phyloP scores from a whole-genome alignment of 202 grass and related monocot species.

The Setaria italica region DNA sequence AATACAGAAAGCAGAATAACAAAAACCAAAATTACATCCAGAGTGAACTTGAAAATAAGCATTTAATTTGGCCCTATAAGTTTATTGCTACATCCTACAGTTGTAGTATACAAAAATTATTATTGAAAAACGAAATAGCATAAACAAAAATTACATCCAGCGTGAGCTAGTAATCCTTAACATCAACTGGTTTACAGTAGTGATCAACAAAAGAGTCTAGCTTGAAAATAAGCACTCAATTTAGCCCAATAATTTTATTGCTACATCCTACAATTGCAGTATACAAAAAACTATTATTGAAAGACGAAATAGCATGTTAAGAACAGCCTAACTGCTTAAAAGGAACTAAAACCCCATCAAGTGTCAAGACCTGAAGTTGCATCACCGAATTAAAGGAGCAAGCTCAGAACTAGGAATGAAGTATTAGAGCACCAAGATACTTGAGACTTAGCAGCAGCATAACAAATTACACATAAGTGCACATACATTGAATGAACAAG shows the following conservation, averaged over 20 bases:
- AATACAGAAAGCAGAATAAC: slow-evolving; percentile 20
- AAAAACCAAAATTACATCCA: slow-evolving; percentile 29
- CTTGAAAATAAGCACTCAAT: neutral
- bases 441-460: slow-evolving; percentile 21
- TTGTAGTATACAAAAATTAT: slow-evolving; percentile 4
- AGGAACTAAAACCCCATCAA: slow-evolving; percentile 27
- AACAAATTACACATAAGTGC: slow-evolving; percentile 38
- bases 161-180: slow-evolving; percentile 5
- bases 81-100: neutral
- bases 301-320: neutral
- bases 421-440: neutral
- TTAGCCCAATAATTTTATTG: neutral
- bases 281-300: slow-evolving; percentile 13
- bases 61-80: neutral
- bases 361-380: slow-evolving; percentile 6
- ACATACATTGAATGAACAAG: slow-evolving; percentile 23
- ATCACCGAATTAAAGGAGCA: slow-evolving; percentile 15
- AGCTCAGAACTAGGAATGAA: slow-evolving; percentile 22
- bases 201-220: slow-evolving; percentile 11
- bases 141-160: too few species aligned
- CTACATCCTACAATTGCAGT: neutral
- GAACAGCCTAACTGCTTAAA: slow-evolving; percentile 27
- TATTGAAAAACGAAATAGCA: too few species aligned
- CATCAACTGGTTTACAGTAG: slow-evolving; percentile 2
- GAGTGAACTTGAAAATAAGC: neutral